Evolutionary conservation across 768 basidiomycete genomes (phyloP), one percentile per base, ranked within the genome.

Genomic region (Trametopsis cervina): DNA sequence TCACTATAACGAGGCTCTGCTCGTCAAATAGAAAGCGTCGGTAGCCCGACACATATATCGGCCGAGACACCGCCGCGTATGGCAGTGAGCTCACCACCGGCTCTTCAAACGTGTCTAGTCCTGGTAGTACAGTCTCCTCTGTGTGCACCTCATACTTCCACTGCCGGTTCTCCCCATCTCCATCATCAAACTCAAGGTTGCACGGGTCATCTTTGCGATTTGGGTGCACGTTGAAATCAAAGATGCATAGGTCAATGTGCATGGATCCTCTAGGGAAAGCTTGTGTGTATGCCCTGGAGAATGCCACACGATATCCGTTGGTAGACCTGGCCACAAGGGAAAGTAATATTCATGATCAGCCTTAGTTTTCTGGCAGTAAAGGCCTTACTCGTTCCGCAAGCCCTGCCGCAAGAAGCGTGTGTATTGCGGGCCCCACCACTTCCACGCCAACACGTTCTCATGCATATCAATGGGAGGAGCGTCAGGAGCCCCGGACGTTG

Each of bases 371-470:
- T n/a, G n/a, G n/a, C n/a, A n/a, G n/a, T n/a, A n/a, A n/a, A n/a
- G n/a, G n/a, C n/a, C n/a, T n/a, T 39, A 71, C 69, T 71, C 60
- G 25, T 72, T 53, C 74, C 73, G 75, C 38, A 66, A 62, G 52
- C 50, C 33, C 6, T 64, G 59, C 11, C 54, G 53, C 10, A 71
- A 18, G 46, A 68, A 60, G 4, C 73, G 57, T 41, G 71, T 62
- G 9, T 66, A 50, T 4, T 41, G 40, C 2, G 54, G 65, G 4
- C 72, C 73, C 74, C 73, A 75, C 22, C 57, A 58, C 1, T 55
- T 50, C 73, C 73, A 75, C 4, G 1, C 52, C 56, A 18, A 66
- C 54, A 12, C 47, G 26, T 44, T 13, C 18, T n/a, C 25, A 29
- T 50, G 21, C 3, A n/a, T n/a, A n/a, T n/a, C n/a, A 15, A 7